Evolutionary conservation across 1,139 yeast genomes (phyloP), one percentile per base, ranked within the genome.

Genomic region (Tardiomyces blankii): DNA sequence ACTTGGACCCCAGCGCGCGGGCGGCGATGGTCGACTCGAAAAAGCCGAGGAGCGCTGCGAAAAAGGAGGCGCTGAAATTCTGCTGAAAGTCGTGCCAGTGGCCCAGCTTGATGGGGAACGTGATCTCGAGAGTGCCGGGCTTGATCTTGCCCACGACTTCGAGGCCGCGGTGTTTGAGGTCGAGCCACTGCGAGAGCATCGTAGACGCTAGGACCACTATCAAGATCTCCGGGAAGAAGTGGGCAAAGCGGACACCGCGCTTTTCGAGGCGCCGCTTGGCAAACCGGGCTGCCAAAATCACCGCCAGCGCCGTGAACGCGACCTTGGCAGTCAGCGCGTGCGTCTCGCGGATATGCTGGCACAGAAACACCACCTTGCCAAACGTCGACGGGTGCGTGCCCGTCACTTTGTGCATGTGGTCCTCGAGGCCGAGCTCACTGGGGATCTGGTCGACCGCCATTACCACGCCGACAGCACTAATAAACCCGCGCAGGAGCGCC

Each of bases 21-120:
- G 91, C 85, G 0, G 97, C 96, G 0, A 96, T 88, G 0, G 96
- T 85, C 4, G 95, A 82, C 62, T 91, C 97, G 57, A 91, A 86
- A 57, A 91, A 86, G 0, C 98, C 98, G 39, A 91, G 68, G 63
- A 88, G 77, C 0, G 96, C 95, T 51, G 88, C 80, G 49, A 84
- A 73, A 50, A 88, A 79, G 0, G 70, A 62, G 1, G 73, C 62
- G 9, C 67, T 58, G 49, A 69, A 66, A 42, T 65, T 64, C 7
- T 54, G 47, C 47, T 61, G 64, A 48, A 69, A 62, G 43, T 63
- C 66, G 2, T 52, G 46, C 58, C 64, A 62, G 39, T 60, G 63
- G 30, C 53, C 45, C 1, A 64, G 54, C 1, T 72, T 59, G 18
- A 80, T 61, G 16, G 85, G 85, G 48, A 74, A 69, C 46, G 67